Evolutionary conservation across 2,329 filamentous ascomycete species (phyloP), one percentile per base, ranked within the genome.

Genomic region (Claviceps monticola): DNA sequence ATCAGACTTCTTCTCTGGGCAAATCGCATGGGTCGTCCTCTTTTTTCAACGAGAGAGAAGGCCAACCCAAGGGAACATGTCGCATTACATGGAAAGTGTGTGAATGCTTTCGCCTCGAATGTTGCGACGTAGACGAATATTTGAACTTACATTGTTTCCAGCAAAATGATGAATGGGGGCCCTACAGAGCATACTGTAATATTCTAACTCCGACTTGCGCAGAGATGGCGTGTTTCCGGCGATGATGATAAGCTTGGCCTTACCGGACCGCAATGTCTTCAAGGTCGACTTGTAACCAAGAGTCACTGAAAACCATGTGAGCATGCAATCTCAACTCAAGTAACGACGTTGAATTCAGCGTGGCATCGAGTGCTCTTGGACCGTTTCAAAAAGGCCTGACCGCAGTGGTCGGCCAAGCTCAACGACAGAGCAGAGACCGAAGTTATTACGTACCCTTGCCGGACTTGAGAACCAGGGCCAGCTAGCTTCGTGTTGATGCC

Each of bases 191-290:
- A 93, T 93, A 71, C 81, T 81, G 79, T 90, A 89, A 78, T 88
- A 96, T 79, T 96, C 91, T 59, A 96, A 83, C 80, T 97, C 91
- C 67, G 82, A 88, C 85, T 97, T 98, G 74, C 91, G 84, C 66
- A 98, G 87, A 73, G 93, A 93, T 69, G 91, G 90, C 62, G 90
- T 95, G 82, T 98, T 97, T 76, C 87, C 89, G 64, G 69, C 67
- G 55, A 95, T 94, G 75, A 95, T 89, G 72, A 97, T 88, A 62
- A 96, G 83, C 86, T 97, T 97, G 73, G 93, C 93, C 84, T 96
- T 97, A 74, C 91, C 90, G 63, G 83, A 86, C 68, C 91, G 87
- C 64, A 97, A 86, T 63, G 79, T 78, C 86, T 97, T 95, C 69
- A 93, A 79, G 52, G 65, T 65, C 46, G 67, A 67, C 65, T 69